These are phyloP conservation scores for Epicoccum nigrum DNA, from an alignment of 2,329 filamentous ascomycete species.

Conservation along the genomic window DNA sequence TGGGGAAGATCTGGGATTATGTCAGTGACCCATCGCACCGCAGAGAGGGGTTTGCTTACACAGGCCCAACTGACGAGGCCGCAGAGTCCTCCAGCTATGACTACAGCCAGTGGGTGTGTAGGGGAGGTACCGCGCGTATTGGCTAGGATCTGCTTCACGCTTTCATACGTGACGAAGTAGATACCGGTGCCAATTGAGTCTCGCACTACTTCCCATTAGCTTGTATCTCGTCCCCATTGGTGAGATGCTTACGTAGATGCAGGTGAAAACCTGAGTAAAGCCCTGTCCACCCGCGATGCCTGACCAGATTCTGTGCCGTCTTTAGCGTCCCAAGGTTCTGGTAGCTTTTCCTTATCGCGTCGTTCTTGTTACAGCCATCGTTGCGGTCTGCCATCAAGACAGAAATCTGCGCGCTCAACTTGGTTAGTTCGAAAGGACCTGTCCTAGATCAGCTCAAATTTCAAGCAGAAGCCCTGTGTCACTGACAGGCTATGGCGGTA, in stretches of 20 bases:
- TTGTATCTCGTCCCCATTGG: not conserved
- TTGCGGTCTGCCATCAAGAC: conserved; percentile 73
- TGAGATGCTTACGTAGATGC: conserved; percentile 68
- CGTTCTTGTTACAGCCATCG: conserved; percentile 49
- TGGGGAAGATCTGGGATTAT: conserved; percentile 58
- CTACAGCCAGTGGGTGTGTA: conserved; percentile 79
- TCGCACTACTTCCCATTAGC: conserved; percentile 62
- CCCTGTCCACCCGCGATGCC: conserved; percentile 73
- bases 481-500: conserved; percentile 74
- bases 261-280: conserved; percentile 82
- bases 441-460: conserved; percentile 16
- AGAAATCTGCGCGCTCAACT: conserved; percentile 84
- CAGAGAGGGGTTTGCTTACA: conserved; percentile 57
- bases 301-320: conserved; percentile 78
- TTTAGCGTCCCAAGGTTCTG: conserved; percentile 78
- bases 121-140: conserved; percentile 75
- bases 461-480: not conserved
- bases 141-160: conserved; percentile 79
- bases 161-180: conserved; percentile 91
- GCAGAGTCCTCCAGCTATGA: conserved; percentile 79
- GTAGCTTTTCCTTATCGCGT: conserved; percentile 62
- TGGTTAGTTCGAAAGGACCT: conserved; percentile 88
- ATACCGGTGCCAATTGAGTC: conserved; percentile 84
- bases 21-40: conserved; percentile 10
- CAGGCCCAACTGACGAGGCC: conserved; percentile 84